A percentile compares a stretch with the other conserved stretches of the same genome.
Evolutionary conservation across 1,139 yeast genomes (phyloP).

Genomic region (Petasospora fabianii): DNA sequence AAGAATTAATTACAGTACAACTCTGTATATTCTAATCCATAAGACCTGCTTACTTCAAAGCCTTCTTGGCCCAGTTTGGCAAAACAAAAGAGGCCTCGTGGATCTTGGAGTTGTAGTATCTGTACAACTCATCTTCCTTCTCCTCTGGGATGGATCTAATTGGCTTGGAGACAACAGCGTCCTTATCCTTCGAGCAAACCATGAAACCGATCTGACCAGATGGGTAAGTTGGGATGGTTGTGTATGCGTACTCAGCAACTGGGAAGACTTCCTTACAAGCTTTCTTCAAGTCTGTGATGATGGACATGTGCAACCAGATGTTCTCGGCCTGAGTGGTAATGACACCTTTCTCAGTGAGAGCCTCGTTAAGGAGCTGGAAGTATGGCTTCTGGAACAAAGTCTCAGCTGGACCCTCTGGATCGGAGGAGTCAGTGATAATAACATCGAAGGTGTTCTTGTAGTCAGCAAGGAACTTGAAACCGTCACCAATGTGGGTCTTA

Average conservation of each 20-base stretch:
- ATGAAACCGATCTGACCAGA: conserved; percentile 92
- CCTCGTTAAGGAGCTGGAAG: conserved; percentile 72
- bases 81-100: conserved; percentile 84
- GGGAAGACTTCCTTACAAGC: conserved; percentile 83
- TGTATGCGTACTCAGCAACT: conserved; percentile 80
- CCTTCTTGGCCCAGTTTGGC: conserved; percentile 77
- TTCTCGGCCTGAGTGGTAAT: conserved; percentile 90
- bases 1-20: background rate
- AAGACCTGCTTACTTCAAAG: conserved; percentile 29
- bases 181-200: conserved; percentile 78
- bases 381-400: conserved; percentile 82
- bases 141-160: conserved; percentile 60
- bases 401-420: conserved; percentile 97
- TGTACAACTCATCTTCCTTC: conserved; percentile 61
- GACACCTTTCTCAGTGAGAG: conserved; percentile 83
- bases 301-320: conserved; percentile 82
- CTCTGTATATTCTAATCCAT: too few relatives aligned
- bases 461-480: conserved; percentile 83
- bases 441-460: conserved; percentile 75
- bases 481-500: conserved; percentile 82
- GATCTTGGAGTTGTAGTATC: conserved; percentile 73
- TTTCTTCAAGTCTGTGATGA: conserved; percentile 68
- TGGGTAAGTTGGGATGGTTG: conserved; percentile 90
- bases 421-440: conserved; percentile 90
- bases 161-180: conserved; percentile 63